Base-by-base conservation (phyloP, 768 basidiomycete genomes). In the Tephrocybe sp. region DNA sequence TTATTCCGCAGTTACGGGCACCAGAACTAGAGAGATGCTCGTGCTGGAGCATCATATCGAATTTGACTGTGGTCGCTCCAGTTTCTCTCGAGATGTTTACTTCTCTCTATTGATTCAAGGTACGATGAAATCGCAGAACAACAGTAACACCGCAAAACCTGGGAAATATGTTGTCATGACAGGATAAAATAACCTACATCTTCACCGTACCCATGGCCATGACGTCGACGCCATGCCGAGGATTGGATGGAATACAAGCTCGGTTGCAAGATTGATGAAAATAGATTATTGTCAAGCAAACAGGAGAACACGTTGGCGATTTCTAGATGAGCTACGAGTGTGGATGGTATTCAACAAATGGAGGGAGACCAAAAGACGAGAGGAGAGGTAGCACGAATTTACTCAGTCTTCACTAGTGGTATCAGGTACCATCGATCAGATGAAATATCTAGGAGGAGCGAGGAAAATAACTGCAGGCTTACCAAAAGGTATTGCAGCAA, bases 261-360 rank as follows among this genome's bases (percentile, higher is more conserved):
- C 41, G 27, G 36, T 19, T 25, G 33, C 41, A 25, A 38, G 34
- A 36, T 48, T 42, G 24, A 44, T 25, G 39, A 41, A 30, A 39
- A 43, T 43, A 47, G 47, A 46, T 49, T 42, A 52, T 52, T 49
- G 30, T 38, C 30, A 45, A 56, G 22, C 39, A 43, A 30, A 25
- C 31, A 47, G 42, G n/a, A 23, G 34, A 31, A 53, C 46, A 46
- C 57, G 44, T 45, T 45, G 40, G 39, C 30, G 34, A 57, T 39
- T 49, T 67, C 68, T 69, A 69, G 50, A 59, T 65, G 60, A 57
- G 64, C 61, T 67, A 69, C 64, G 66, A 54, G 55, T 4, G 37
- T 54, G 57, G 53, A 49, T 52, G 61, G 59, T 58, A 56, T 59
- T 56, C 49, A 56, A 56, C 55, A 59, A 42, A 54, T 45, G 29